These are phyloP conservation scores for Graphium sp. DNA, from an alignment of 2,329 filamentous ascomycete genomes.

Conservation along the genomic window DNA sequence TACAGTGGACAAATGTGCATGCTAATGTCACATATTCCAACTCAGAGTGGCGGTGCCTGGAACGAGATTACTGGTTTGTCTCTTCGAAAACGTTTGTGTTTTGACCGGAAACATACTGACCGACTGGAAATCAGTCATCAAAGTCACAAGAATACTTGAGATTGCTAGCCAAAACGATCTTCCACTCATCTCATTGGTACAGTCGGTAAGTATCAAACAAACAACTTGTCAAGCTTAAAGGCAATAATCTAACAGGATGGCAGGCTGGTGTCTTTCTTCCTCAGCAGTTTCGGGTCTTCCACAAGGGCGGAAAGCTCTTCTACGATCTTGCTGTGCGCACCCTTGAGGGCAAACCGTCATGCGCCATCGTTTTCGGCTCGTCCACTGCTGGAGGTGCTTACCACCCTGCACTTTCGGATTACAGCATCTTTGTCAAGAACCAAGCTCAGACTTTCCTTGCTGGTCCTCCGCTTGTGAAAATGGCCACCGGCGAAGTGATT, in stretches of 20 bases:
- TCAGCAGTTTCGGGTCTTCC: constrained; percentile 25
- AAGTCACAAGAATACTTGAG: too few relatives aligned
- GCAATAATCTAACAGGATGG: constrained; percentile 7
- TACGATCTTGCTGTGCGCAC: constrained; percentile 19
- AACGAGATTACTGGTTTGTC: constrained; percentile 18
- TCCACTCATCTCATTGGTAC: too few relatives aligned
- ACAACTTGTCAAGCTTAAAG: too few relatives aligned
- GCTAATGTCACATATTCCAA: constrained; percentile 21
- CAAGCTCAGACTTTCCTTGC: constrained; percentile 25
- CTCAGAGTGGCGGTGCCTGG: constrained; percentile 22
- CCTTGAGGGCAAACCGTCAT: constrained; percentile 18
- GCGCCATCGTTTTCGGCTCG: constrained; percentile 24
- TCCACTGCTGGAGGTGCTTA: constrained; percentile 19
- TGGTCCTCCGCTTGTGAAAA: constrained; percentile 25
- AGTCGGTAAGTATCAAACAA: too few relatives aligned
- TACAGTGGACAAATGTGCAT: constrained; percentile 16
- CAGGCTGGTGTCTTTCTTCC: constrained; percentile 18
- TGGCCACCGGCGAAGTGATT: constrained; percentile 24
- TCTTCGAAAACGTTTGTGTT: constrained; percentile 4
- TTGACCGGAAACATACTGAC: constrained; percentile 18
- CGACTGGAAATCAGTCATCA: too few relatives aligned
- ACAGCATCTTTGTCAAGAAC: constrained; percentile 18
- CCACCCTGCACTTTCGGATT: constrained; percentile 12
- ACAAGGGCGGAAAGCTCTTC: constrained; percentile 18
- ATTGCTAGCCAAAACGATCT: too few relatives aligned